A percentile compares a stretch with the other conserved stretches of the same genome.
phyloP scores from a whole-genome alignment of 805 yeast genomes.

The Saccharomycopsis olivae region DNA sequence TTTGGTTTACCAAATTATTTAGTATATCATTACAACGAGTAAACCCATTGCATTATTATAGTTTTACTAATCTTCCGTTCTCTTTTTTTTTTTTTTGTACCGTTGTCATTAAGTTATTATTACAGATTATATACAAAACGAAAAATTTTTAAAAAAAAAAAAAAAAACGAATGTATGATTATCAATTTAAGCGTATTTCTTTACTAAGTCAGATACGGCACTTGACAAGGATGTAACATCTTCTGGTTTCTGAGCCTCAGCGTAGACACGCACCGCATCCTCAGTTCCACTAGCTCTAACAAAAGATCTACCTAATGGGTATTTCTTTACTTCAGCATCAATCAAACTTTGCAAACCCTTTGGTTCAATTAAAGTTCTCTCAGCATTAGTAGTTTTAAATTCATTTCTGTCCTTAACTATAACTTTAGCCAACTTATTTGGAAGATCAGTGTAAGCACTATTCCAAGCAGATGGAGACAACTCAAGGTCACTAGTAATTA shows the following conservation, averaged over 20 bases:
- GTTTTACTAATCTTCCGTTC: not conserved
- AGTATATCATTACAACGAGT: conserved; percentile 86
- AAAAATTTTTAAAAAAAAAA: no score
- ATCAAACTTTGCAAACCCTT: conserved; percentile 64
- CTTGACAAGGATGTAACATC: conserved; percentile 38
- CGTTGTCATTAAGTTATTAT: no score
- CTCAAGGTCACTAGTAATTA: conserved; percentile 45
- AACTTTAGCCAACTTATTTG: conserved; percentile 75
- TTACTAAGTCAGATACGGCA: conserved; percentile 27
- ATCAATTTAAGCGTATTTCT: not conserved
- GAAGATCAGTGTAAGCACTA: conserved; percentile 67
- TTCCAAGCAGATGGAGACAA: conserved; percentile 69
- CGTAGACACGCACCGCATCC: conserved; percentile 92
- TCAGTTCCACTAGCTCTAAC: conserved; percentile 98
- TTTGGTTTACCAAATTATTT: conserved; percentile 90
- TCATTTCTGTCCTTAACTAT: conserved; percentile 69
- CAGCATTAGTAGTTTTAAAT: conserved; percentile 86
- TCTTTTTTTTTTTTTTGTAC: no score
- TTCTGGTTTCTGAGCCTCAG: conserved; percentile 58
- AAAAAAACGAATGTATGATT: no score
- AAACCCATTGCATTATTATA: no score
- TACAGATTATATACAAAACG: no score
- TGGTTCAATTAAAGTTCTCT: conserved; percentile 70
- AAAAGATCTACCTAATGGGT: conserved; percentile 65
- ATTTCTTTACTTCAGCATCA: conserved; percentile 50